Evolutionary conservation across 257 asterid genomes (phyloP), one percentile per base, ranked within the genome.

Genomic region (Anisodus acutangulus): DNA sequence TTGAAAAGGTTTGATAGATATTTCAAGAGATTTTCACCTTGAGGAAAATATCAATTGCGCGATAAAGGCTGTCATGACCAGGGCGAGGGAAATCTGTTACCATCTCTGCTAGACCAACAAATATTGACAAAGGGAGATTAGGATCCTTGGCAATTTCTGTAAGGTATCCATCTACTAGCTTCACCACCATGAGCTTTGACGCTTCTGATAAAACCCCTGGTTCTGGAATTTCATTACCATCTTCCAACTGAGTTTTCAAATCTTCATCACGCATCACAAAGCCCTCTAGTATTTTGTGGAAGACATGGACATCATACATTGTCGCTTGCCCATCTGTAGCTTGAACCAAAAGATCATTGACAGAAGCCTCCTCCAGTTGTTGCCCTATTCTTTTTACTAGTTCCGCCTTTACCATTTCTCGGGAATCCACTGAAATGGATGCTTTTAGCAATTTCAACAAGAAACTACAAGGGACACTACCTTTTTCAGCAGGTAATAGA

Each of bases 301-400:
- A 95, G 5, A 91, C 19, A 8, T 84, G 84, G 17, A 93, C 95
- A 85, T 95, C 92, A 55, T 91, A 95, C 86, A 88, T 85, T 37
- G 81, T 87, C 16, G 86, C 86, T 51, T 93, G 97, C 64, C 92
- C 94, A 9, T 92, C 92, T 7, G 58, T 37, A 22, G 95, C 85
- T 78, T 86, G 92, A 55, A 96, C 89, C 83, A 96, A 81, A 69
- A 96, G 91, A 91, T 92, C 98, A 86, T 57, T 88, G 63, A 93
- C 95, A 10, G 93, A 91, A 51, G 97, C 98, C 89, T 93, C 98
- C 91, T 96, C 98, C 90, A 96, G 84, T 85, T 96, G 99, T 88
- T 85, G 94, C 76, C 98, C 99, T 3, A 93, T 90, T 86, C 97
- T 91, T 67, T 85, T 93, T 54, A 90, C 94, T 39, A 96, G 90